A percentile compares a stretch with the other conserved stretches of the same genome.
Evolutionary conservation across 148 eudicot species (phyloP).

Genomic region (Persicaria maculosa): DNA sequence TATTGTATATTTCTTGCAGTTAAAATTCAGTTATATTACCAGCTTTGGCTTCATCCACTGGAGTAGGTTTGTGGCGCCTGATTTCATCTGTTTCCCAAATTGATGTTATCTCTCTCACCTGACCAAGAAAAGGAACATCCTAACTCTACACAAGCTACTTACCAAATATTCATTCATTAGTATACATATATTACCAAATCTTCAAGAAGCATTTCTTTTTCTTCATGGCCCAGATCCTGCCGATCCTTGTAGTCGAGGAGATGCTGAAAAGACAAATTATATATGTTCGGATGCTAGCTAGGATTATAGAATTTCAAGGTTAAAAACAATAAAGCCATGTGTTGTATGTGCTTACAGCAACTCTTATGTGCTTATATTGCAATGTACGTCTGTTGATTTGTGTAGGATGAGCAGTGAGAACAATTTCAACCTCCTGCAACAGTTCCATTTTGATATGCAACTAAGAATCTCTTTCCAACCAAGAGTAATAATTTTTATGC

Average conservation of each 20-base stretch:
- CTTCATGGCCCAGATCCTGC: constrained; percentile 75
- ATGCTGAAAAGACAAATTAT: constrained; percentile 47
- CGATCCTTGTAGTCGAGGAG: constrained; percentile 77
- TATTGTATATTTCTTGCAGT: neutral
- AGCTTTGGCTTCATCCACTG: constrained; percentile 95
- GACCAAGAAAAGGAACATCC: constrained; percentile 10
- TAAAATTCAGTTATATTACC: constrained; percentile 35
- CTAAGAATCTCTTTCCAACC: neutral
- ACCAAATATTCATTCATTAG: neutral
- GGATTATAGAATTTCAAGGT: neutral
- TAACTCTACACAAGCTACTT: constrained; percentile 3
- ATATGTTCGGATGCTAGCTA: constrained; percentile 2
- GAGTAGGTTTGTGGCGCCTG: constrained; percentile 88
- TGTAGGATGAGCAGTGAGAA: constrained; percentile 93
- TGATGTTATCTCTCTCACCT: constrained; percentile 90
- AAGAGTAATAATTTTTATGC: neutral
- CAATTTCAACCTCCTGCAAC: constrained; percentile 82
- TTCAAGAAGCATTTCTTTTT: constrained; percentile 79
- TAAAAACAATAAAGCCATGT: neutral
- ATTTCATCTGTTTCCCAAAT: constrained; percentile 98
- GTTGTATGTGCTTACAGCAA: constrained; percentile 47
- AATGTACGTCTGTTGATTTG: constrained; percentile 84
- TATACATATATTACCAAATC: constrained; percentile 52
- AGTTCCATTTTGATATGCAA: neutral
- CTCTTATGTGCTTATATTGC: constrained; percentile 80